These are phyloP conservation scores for Ceratocystis huliohia DNA, from an alignment of 2,329 filamentous ascomycete genomes.

Conservation along the genomic window DNA sequence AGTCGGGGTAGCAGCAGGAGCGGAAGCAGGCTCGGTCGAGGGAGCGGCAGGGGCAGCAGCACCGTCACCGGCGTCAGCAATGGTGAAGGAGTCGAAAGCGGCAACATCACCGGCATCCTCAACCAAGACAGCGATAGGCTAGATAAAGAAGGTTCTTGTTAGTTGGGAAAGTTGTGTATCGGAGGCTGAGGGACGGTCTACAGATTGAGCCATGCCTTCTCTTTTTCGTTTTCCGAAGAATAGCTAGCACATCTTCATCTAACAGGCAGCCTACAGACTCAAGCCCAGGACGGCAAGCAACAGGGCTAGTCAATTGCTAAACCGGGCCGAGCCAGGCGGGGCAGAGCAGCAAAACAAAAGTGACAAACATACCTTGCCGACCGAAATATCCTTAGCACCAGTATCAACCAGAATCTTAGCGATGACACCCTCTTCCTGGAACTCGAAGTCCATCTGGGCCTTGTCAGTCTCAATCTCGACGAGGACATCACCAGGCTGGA, in stretches of 20 bases:
- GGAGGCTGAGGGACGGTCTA: too few species aligned
- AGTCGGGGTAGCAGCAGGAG: slow-evolving; percentile 29
- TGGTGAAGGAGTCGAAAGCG: slow-evolving; percentile 76
- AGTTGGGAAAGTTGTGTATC: not conserved
- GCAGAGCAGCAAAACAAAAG: not conserved
- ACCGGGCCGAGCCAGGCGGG: not conserved
- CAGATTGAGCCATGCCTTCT: too few species aligned
- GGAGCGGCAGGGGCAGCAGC: slow-evolving; percentile 49
- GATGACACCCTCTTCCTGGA: slow-evolving; percentile 92
- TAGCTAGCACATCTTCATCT: too few species aligned
- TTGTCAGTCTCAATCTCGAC: slow-evolving; percentile 99
- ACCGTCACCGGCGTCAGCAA: slow-evolving; percentile 84
- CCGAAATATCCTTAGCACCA: slow-evolving; percentile 84
- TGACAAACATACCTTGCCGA: slow-evolving; percentile 68
- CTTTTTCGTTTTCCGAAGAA: too few species aligned
- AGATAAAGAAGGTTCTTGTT: slow-evolving; percentile 21
- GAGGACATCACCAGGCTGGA: slow-evolving; percentile 84
- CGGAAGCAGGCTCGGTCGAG: slow-evolving; percentile 43
- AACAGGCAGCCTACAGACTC: not conserved
- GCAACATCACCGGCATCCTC: slow-evolving; percentile 80
- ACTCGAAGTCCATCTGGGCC: slow-evolving; percentile 99
- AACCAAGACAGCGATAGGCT: slow-evolving; percentile 94
- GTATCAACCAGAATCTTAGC: slow-evolving; percentile 89
- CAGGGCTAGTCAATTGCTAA: not conserved
- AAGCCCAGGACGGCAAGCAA: not conserved